Base-by-base conservation (phyloP, 179 eudicot genomes). In the Amaranthus tricolor region DNA sequence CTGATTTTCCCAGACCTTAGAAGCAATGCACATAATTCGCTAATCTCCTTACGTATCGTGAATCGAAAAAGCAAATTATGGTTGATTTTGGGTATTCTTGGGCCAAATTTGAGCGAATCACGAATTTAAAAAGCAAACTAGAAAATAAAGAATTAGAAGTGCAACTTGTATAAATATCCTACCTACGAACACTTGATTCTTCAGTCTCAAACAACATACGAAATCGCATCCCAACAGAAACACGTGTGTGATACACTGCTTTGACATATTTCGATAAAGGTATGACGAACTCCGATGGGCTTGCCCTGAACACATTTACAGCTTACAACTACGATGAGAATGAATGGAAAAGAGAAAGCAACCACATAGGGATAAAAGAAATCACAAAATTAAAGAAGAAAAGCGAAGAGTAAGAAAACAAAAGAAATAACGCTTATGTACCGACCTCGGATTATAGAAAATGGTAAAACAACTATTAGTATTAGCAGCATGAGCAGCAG, bases 161-260 rank as follows among this genome's bases (percentile, higher is more conserved):
- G 9, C 21, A 40, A 71, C 21, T 44, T 6, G 19, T 48, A 67
- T 15, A n/a, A 3, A 45, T 17, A 59, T 61, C 12, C 7, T 87
- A 96, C 99, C 99, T 89, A 52, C 99, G 91, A 21, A 96, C 99
- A 79, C 97, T 93, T 68, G 99, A 96, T 84, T 96, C 99, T 86
- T 96, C 99, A 58, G 99, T 96, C 83, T 96, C 99, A 86, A 96
- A 96, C 77, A 93, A 92, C 99, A 96, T 96, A 50, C 99, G 90
- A 55, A 96, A 96, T 71, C 99, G 96, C 99, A 93, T 93, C 75
- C 99, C 99, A 72, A 96, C 97, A 75, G 99, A 93, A 72, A 96
- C 94, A 71, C 98, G 97, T 53, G 98, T 96, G 82, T 96, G 98
- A 86, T 82, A 94, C 74, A 89, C 98, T 74, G 99, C 97, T 82